Base-by-base conservation (phyloP, 1,139 yeast species). In the Yamadazyma friedrichii region DNA sequence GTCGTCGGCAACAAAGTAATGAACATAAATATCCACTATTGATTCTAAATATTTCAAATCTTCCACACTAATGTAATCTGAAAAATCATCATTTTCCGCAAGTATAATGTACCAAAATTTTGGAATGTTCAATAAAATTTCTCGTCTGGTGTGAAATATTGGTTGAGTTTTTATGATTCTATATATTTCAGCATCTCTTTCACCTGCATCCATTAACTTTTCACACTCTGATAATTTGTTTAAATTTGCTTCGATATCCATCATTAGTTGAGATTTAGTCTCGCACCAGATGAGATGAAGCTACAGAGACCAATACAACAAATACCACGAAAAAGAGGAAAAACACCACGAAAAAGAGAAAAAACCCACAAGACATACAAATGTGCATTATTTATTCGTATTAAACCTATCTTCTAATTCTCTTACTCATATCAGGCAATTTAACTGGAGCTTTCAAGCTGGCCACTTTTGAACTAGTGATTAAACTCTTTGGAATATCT, bases 361-460 rank as follows among this genome's bases (percentile, higher is more conserved):
- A 30, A n/a, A 30, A n/a, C n/a, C n/a, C n/a, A n/a, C n/a, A n/a
- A n/a, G n/a, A n/a, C n/a, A n/a, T n/a, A n/a, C n/a, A n/a, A n/a
- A n/a, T n/a, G n/a, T n/a, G n/a, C n/a, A n/a, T n/a, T n/a, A 30
- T 15, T 20, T 5, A 32, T 32, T 17, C 20, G n/a, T 22, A 12
- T 32, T 9, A 16, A 22, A 15, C 11, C 17, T 31, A 36, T 25
- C 48, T 38, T 33, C 44, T 53, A 44, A 81, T 82, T 59, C 88
- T 74, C 70, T 83, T 81, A 12, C 82, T 77, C 75, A 87, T 74
- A 54, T 86, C 93, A 9, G 98, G 98, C 43, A 88, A 71, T 59
- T 82, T 84, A 65, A 94, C 84, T 31, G 99, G 99, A 30, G 89
- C 96, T 60, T 79, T 83, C 62, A 93, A 76, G 16, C 78, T 65